A percentile compares a stretch with the other conserved stretches of the same genome.
These are phyloP conservation scores for Gracilaria gracilis DNA, from an alignment of 23 red algal genomes.

Conservation along the genomic window DNA sequence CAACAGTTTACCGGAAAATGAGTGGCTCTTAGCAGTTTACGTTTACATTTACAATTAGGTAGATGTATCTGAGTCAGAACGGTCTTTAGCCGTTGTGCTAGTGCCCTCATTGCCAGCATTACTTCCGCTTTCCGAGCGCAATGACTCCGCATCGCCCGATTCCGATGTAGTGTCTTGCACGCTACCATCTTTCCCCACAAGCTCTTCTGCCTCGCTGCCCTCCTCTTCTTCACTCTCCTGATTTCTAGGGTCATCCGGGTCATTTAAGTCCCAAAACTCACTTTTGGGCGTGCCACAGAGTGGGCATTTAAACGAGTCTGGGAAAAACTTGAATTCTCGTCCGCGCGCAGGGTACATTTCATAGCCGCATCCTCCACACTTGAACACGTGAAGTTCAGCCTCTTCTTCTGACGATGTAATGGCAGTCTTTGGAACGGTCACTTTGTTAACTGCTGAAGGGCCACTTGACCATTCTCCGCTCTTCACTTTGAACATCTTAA, in stretches of 20 bases:
- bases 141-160: background rate
- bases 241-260: slow-evolving; percentile 94
- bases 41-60: slow-evolving; percentile 43
- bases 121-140: slow-evolving; percentile 12
- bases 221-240: slow-evolving; percentile 84
- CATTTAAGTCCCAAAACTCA: slow-evolving; percentile 96
- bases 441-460: slow-evolving; percentile 38
- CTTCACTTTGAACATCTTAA: slow-evolving; percentile 77
- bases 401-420: slow-evolving; percentile 76
- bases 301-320: slow-evolving; percentile 93
- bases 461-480: slow-evolving; percentile 40
- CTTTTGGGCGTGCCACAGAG: slow-evolving; percentile 86
- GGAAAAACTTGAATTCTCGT: slow-evolving; percentile 98
- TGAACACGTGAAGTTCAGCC: slow-evolving; percentile 91
- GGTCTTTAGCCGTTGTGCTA: slow-evolving; percentile 19
- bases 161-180: background rate
- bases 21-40: background rate
- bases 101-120: background rate
- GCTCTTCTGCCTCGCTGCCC: slow-evolving; percentile 43
- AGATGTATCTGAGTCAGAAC: slow-evolving; percentile 42
- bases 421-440: slow-evolving; percentile 52
- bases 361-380: slow-evolving; percentile 94
- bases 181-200: background rate
- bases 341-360: slow-evolving; percentile 93
- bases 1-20: background rate